Conservation (phyloP, 2,329 filamentous ascomycete genomes). For the Hymenotorrendiella dingleyae region DNA sequence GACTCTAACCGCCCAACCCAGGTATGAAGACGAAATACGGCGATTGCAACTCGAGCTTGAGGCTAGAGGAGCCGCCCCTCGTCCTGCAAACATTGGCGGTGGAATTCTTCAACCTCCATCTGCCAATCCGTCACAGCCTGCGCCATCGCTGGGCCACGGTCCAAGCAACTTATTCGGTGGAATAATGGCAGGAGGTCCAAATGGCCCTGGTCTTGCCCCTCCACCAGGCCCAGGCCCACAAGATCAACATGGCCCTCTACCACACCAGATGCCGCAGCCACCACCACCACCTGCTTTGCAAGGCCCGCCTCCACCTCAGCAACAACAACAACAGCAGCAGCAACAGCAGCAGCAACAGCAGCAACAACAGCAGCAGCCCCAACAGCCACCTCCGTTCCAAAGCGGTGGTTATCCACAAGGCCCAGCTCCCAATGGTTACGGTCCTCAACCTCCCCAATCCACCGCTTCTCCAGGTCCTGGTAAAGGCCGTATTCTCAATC, state of each 20-base stretch:
- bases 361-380: conserved; percentile 1
- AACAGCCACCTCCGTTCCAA: conserved; percentile 56
- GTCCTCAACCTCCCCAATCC: conserved; percentile 73
- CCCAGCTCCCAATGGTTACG: conserved; percentile 61
- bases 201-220: conserved; percentile 75
- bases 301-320: conserved; percentile 40
- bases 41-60: conserved; percentile 85
- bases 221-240: conserved; percentile 53
- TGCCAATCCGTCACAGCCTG: conserved; percentile 75
- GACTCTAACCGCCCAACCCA: conserved; percentile 35
- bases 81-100: conserved; percentile 64
- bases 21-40: conserved; percentile 88
- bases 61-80: conserved; percentile 55
- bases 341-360: conserved; percentile 38
- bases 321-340: conserved; percentile 8
- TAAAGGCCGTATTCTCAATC: conserved; percentile 59
- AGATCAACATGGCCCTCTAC: conserved; percentile 49
- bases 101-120: conserved; percentile 56
- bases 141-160: conserved; percentile 79
- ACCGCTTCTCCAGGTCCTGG: conserved; percentile 83
- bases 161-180: conserved; percentile 87
- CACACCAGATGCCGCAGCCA: conserved; percentile 67
- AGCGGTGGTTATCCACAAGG: conserved; percentile 50
- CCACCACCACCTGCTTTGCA: conserved; percentile 46
- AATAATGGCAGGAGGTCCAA: conserved; percentile 89